These are phyloP conservation scores for Penicillium sumatraense DNA, from an alignment of 2,329 filamentous ascomycete species.

Conservation along the genomic window DNA sequence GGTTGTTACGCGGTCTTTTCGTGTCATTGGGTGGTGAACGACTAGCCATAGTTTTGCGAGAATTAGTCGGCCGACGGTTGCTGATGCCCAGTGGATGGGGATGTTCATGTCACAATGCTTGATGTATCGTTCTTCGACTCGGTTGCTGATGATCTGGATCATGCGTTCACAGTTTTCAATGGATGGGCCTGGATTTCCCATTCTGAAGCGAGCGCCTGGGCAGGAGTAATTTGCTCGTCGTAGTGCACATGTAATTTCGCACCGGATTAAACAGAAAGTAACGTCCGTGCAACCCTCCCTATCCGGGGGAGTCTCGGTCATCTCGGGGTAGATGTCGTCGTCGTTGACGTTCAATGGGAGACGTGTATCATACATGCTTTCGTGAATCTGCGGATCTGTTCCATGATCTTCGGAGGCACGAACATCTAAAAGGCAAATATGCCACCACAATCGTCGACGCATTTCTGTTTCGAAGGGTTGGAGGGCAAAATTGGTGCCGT, in stretches of 20 bases:
- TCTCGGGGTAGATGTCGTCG: slow-evolving; percentile 54
- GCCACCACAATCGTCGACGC: slow-evolving; percentile 58
- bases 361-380: slow-evolving; percentile 51
- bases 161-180: slow-evolving; percentile 47
- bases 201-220: slow-evolving; percentile 31
- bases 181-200: slow-evolving; percentile 17
- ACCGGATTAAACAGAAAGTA: slow-evolving; percentile 57
- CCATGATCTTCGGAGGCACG: slow-evolving; percentile 57
- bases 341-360: slow-evolving; percentile 59
- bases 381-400: slow-evolving; percentile 49
- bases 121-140: slow-evolving; percentile 61
- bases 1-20: slow-evolving; percentile 58
- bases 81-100: slow-evolving; percentile 69
- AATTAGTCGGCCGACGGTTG: slow-evolving; percentile 70
- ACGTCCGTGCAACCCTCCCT: slow-evolving; percentile 59
- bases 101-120: slow-evolving; percentile 56
- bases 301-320: slow-evolving; percentile 53
- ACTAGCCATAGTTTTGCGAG: slow-evolving; percentile 79
- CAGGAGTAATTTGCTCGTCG: slow-evolving; percentile 45
- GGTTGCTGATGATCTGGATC: slow-evolving; percentile 58
- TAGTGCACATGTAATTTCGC: slow-evolving; percentile 54
- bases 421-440: slow-evolving; percentile 53
- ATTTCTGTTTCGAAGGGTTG: slow-evolving; percentile 57
- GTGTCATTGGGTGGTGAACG: slow-evolving; percentile 74
- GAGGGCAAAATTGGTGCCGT: slow-evolving; percentile 54